Evolutionary conservation across 257 asterid species (phyloP).

Genomic region (Oldenlandia corymbosa): DNA sequence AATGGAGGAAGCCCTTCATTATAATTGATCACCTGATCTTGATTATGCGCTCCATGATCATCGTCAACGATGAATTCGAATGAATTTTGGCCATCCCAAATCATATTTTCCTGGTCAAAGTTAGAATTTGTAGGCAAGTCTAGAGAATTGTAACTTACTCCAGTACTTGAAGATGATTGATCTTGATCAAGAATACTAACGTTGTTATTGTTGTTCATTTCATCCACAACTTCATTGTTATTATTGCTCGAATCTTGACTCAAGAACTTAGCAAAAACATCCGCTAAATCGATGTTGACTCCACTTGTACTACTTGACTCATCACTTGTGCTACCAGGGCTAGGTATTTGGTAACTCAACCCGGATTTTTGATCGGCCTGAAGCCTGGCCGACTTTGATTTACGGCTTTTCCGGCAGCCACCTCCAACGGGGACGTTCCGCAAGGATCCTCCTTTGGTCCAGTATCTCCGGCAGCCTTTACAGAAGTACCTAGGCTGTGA

Average conservation of each 20-base stretch:
- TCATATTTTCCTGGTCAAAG: slow-evolving; percentile 28
- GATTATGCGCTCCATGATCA: too few species aligned
- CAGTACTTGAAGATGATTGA: slow-evolving; percentile 41
- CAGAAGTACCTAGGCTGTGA: slow-evolving; percentile 89
- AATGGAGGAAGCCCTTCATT: slow-evolving; percentile 15
- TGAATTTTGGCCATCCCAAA: slow-evolving; percentile 27
- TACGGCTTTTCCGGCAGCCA: slow-evolving; percentile 68
- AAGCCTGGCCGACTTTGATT: slow-evolving; percentile 33
- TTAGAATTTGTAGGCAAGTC: slow-evolving; percentile 23
- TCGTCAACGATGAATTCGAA: slow-evolving; percentile 24
- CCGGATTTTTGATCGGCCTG: neutral
- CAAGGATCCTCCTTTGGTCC: slow-evolving; percentile 87
- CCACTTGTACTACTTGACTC: slow-evolving; percentile 8
- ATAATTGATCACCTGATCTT: too few species aligned
- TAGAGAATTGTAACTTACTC: slow-evolving; percentile 32
- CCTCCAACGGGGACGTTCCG: slow-evolving; percentile 77
- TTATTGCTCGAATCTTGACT: slow-evolving; percentile 31
- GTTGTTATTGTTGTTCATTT: too few species aligned
- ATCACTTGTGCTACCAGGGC: neutral
- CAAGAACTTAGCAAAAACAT: slow-evolving; percentile 67
- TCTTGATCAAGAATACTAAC: slow-evolving; percentile 17
- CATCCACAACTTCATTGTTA: slow-evolving; percentile 16
- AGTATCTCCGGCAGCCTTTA: slow-evolving; percentile 67
- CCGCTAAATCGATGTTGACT: slow-evolving; percentile 59
- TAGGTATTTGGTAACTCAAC: slow-evolving; percentile 6